Base-by-base conservation (phyloP, 2,329 filamentous ascomycete genomes). In the Colletotrichum spinosum region DNA sequence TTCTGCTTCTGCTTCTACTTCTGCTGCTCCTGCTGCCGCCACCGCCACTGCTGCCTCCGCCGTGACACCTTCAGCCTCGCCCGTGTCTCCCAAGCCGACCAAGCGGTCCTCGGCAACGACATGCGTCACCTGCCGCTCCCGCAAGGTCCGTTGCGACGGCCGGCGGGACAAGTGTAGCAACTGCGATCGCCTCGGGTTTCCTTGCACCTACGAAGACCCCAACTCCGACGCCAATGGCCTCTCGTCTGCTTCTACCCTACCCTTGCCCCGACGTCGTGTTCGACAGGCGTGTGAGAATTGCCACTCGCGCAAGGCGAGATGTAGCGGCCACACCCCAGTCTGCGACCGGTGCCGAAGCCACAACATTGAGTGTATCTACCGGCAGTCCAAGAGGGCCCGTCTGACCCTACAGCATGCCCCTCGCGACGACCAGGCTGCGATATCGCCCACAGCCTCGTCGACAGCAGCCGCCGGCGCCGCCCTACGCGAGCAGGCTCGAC, bases 121-220 rank as follows among this genome's bases (percentile, higher is more conserved):
- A n/a, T 86, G 84, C 72, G 79, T 81, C 68, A 85, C 84, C 10
- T 86, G 84, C 68, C 82, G 84, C 25, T 79, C 82, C 53, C 83
- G 85, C 71, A 88, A 88, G 74, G 86, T 88, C 17, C 84, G 85
- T 52, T 88, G 86, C 75, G 84, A 87, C 70, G 84, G 85, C 41
- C 78, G 80, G 11, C 82, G 82, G 45, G 79, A 82, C 54, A 76
- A 84, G 64, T 88, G 86, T 73, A 82, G 83, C 75, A 87, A 87
- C 74, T 88, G 86, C 74, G 83, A 86, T 68, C 83, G 86, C 17
- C 80, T 88, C 49, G 84, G 84, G 52, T 87, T 88, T 69, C 79
- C 81, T 7, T 88, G 86, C 72, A 85, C 85, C 8, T 88, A 86
- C 70, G 83, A 86, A 64, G 84, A 86, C 57, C 76, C 75, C 51